Conservation (phyloP, 2,329 filamentous ascomycete species). For the Penicillium fuscoglaucum region DNA sequence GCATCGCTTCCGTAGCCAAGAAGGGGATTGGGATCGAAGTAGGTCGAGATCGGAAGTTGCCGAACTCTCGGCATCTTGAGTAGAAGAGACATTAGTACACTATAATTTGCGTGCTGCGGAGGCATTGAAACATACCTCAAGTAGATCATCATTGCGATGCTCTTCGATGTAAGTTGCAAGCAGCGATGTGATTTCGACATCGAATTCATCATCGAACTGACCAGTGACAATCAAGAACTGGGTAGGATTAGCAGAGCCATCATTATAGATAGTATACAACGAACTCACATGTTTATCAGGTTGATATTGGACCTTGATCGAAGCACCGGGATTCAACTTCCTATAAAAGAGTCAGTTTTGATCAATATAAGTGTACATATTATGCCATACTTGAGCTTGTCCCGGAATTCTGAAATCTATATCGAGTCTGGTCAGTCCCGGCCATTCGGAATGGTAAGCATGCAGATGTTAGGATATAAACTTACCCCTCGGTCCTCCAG, state of each 20-base stretch:
- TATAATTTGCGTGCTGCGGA: not conserved
- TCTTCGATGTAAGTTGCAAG: not conserved
- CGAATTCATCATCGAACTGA: not conserved
- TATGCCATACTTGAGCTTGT: not conserved
- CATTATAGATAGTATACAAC: not conserved
- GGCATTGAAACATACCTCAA: not conserved
- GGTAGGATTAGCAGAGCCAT: not conserved
- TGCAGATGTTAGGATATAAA: not conserved
- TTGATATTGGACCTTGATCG: not conserved
- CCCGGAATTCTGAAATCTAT: not conserved
- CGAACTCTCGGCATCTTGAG: not conserved
- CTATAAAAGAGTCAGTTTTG: not conserved
- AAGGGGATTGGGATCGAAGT: not conserved
- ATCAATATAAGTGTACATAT: not conserved
- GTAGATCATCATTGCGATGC: conserved; percentile 1
- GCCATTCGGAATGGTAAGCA: not conserved
- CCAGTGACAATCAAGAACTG: conserved; percentile 3
- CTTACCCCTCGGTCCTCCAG: conserved; percentile 1
- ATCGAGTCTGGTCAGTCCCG: not conserved
- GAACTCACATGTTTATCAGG: not conserved
- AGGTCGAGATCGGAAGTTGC: not conserved
- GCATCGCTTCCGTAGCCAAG: not conserved
- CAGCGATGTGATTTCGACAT: not conserved
- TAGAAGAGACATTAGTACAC: not conserved
- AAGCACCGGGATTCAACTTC: not conserved